Base-by-base conservation (phyloP, 2,329 filamentous ascomycete genomes). In the Clarireedia hainanense region DNA sequence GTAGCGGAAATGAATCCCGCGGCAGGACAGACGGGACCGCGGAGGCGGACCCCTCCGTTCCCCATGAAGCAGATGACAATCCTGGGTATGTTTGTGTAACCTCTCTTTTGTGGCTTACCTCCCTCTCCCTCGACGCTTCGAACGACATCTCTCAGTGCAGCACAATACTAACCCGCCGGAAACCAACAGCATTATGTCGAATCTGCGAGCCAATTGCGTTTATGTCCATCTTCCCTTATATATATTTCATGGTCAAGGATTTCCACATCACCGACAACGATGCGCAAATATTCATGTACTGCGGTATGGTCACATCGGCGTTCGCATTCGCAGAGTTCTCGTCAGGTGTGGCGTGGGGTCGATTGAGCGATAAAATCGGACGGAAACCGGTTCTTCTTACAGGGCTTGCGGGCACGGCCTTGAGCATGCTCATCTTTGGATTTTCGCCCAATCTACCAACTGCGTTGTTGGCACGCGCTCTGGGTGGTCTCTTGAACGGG, bases 201-300 rank as follows among this genome's bases (percentile, higher is more conserved):
- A 92, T 99, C 76, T 96, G 91, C 77, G 94, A 99, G 71, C 94
- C 94, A 52, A 97, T 99, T 71, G 94, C 94, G 5, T 97, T 99
- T 78, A 97, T 96, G 90, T 96, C 91, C 53, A 96, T 97, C 65
- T 97, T 99, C 70, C 94, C 94, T 1, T 99, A 97, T 72, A 91
- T 95, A 65, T 97, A 96, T 76, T 92, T 88, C 76, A 97, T 99
- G 94, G 87, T 97, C 64, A 80, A 91, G 66, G 90, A 91, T 59
- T 97, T 97, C 73, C 78, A 88, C 67, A 85, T 96, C 69, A 89
- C 91, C 60, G 78, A 89, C 47, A 84, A 91, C 68, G 77, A 87
- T 60, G 84, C 80, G 65, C 84, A 88, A 69, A 95, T 96, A 64
- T 89, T 91, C 14, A 83, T 96, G 56, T 97, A 96, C 71, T 91